Evolutionary conservation across 192 early-diverging fungal species (phyloP).

Genomic region (Rhizophagus prolifer): DNA sequence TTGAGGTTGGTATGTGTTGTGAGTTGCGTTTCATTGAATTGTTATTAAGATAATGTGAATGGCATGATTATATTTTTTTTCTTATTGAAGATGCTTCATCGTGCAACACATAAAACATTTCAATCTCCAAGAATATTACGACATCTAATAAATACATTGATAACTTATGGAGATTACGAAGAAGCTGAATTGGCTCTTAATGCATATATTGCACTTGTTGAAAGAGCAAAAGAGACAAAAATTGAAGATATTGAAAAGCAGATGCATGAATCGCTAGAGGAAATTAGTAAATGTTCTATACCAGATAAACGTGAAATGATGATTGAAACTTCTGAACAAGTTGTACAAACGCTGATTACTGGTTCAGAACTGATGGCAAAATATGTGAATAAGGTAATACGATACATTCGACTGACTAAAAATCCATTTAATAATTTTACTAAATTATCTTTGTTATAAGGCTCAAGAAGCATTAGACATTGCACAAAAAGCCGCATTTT

Average conservation of each 20-base stretch:
- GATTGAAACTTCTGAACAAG: conserved; percentile 3
- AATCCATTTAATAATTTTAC: neutral
- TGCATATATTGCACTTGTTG: conserved; percentile 60
- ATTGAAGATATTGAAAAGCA: conserved; percentile 14
- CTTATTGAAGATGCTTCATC: conserved; percentile 53
- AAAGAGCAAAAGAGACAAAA: conserved; percentile 24
- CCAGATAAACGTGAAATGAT: neutral
- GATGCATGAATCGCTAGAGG: neutral
- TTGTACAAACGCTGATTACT: neutral
- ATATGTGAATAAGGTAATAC: conserved; percentile 20
- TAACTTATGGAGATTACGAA: conserved; percentile 66
- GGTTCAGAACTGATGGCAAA: conserved; percentile 20
- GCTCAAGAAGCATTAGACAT: neutral
- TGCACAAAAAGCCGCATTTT: conserved; percentile 20
- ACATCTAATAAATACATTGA: conserved; percentile 58
- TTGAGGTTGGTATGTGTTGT: conserved; percentile 39
- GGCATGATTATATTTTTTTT: neutral
- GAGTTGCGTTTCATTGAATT: neutral
- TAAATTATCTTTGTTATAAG: conserved; percentile 1
- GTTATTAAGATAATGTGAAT: neutral
- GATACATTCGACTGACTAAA: neutral
- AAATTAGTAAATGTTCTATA: neutral
- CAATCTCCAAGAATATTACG: conserved; percentile 69
- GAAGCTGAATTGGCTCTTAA: conserved; percentile 70
- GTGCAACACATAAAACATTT: conserved; percentile 64